Percentiles rank a stretch among this genome's conserved stretches.
Evolutionary conservation across 2,329 filamentous ascomycete genomes (phyloP).

Genomic region (Colletotrichum theobromicola): DNA sequence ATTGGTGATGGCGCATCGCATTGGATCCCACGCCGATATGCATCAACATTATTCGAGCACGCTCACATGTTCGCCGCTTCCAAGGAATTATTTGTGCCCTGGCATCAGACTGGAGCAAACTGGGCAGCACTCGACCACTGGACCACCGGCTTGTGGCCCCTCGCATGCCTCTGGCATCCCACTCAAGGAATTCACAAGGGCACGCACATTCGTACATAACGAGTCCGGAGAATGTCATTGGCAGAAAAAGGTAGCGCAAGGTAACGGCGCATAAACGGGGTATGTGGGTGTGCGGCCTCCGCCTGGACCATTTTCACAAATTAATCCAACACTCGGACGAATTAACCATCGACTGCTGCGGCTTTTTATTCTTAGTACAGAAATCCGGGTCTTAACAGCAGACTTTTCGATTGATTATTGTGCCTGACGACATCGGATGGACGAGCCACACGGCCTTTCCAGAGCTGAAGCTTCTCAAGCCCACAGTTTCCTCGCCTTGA

Average conservation of each 20-base stretch:
- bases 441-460: conserved; percentile 13
- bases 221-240: background rate
- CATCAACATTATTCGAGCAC: conserved; percentile 20
- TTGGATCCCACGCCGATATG: conserved; percentile 12
- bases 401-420: background rate
- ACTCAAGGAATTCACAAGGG: conserved; percentile 14
- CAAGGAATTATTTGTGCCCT: conserved; percentile 9
- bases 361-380: conserved; percentile 15
- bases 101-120: background rate
- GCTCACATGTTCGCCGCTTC: conserved; percentile 16
- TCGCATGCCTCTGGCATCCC: conserved; percentile 7
- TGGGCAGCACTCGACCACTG: background rate
- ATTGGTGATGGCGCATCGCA: background rate
- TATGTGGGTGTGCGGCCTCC: conserved; percentile 14
- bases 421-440: conserved; percentile 16
- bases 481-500: conserved; percentile 10
- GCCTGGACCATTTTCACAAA: conserved; percentile 17
- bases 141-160: background rate
- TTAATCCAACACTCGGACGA: conserved; percentile 13
- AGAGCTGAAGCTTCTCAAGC: background rate
- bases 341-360: background rate
- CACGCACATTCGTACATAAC: background rate
- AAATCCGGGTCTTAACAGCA: background rate
- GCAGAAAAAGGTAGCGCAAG: background rate
- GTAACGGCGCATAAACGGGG: background rate